These are phyloP conservation scores for Cytospora paraplurivora DNA, from an alignment of 2,329 filamentous ascomycete genomes.

Conservation along the genomic window DNA sequence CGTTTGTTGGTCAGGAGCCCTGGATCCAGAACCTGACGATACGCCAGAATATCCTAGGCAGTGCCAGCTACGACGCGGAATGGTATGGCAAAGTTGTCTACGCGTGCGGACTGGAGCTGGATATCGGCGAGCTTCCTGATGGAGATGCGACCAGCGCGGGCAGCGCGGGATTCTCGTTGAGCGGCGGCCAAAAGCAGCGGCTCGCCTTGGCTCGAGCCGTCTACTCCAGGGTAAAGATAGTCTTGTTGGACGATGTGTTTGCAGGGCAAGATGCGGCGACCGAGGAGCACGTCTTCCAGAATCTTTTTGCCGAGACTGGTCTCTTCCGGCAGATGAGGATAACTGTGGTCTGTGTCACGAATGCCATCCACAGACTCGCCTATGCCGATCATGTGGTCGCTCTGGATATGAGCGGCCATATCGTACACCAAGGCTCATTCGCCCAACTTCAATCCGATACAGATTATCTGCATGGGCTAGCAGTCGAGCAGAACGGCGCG, in stretches of 20 bases:
- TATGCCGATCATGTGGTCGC: constrained; percentile 45
- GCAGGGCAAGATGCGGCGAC: constrained; percentile 28
- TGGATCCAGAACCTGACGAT: constrained; percentile 31
- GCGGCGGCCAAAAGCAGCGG: constrained; percentile 36
- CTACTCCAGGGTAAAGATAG: constrained; percentile 26
- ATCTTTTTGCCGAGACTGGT: constrained; percentile 25
- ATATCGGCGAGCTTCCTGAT: constrained; percentile 30
- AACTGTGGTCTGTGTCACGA: constrained; percentile 30
- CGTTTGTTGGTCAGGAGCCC: constrained; percentile 28
- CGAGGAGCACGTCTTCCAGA: constrained; percentile 20
- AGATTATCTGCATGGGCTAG: constrained; percentile 41
- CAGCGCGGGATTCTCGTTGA: constrained; percentile 34
- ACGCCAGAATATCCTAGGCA: constrained; percentile 31
- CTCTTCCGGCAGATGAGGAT: constrained; percentile 17
- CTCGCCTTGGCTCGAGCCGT: constrained; percentile 30
- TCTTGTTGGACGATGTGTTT: constrained; percentile 31
- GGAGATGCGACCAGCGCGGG: constrained; percentile 34
- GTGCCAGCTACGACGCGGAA: constrained; percentile 22
- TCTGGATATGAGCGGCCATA: constrained; percentile 38
- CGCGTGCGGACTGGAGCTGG: constrained; percentile 29
- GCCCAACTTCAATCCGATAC: constrained; percentile 37
- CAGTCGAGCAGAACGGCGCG: constrained; percentile 23
- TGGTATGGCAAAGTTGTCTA: constrained; percentile 28
- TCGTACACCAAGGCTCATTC: constrained; percentile 42
- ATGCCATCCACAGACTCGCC: constrained; percentile 33